Base-by-base conservation (phyloP, 345 rosid species). In the Populus davidiana region DNA sequence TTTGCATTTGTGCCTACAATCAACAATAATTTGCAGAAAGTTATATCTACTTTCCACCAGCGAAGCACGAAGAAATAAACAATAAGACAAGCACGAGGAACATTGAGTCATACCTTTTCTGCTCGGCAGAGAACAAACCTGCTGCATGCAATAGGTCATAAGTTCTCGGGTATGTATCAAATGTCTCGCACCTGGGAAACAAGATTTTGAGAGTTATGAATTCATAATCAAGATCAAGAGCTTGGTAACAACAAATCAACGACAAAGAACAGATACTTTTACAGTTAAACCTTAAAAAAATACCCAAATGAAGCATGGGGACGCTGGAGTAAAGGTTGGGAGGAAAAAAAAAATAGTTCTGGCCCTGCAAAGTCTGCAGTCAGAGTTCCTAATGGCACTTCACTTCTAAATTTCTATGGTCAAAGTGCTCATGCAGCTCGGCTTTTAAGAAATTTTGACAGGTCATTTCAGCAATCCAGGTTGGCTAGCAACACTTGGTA, bases 141-240 rank as follows among this genome's bases (percentile, higher is more conserved):
- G 89, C 85, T 76, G 91, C 90, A 44, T 91, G 93, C 82, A 91
- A 74, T 41, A 90, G 76, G 74, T 91, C 93, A 67, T 87, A 91
- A 8, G 90, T 88, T 79, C 91, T 86, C 61, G 96, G 93, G 69
- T 89, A 91, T 13, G 92, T 87, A 47, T 89, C 90, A 62, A 90
- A 89, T 66, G 90, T 86, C 82, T 90, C 92, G 75, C 91, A 90
- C 92, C 96, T 86, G 74, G 54, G 16, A 71, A 63, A 72, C 68
- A 33, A 44, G 49, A 52, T 23, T 56, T 73, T 27, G 56, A 70
- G 67, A 74, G 35, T n/a, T 38, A 12, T 52, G 20, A 50, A 29
- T 25, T 43, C 47, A 43, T 11, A 43, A 43, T 43, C 47, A 13
- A 33, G 13, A 61, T 77, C 59, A 69, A 64, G 33, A 41, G 18